Evolutionary conservation across 1,284 basidiomycete species (phyloP).

Genomic region (Ceratobasidium sp.): DNA sequence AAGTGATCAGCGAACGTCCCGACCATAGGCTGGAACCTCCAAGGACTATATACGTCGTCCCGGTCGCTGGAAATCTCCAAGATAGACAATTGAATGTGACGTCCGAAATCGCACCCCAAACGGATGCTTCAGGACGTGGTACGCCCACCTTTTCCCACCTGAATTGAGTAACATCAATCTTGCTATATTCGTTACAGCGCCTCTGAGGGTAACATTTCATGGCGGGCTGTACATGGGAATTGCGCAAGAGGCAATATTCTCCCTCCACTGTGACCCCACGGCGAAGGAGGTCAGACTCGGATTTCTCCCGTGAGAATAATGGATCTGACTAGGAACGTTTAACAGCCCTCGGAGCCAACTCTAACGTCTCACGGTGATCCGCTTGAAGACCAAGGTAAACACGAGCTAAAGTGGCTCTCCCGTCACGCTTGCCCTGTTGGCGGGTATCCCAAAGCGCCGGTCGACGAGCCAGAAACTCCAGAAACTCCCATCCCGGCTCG

Average conservation of each 20-base stretch:
- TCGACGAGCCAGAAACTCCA: not conserved
- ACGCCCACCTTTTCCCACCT: not conserved
- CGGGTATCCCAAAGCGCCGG: conserved; percentile 18
- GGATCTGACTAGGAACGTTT: not conserved
- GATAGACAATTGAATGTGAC: conserved; percentile 22
- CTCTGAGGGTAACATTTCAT: conserved; percentile 18
- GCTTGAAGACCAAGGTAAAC: conserved; percentile 41
- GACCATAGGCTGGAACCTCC: conserved; percentile 39
- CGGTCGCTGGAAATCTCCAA: conserved; percentile 31
- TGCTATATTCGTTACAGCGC: not conserved
- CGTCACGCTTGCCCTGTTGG: conserved; percentile 35
- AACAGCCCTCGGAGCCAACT: conserved; percentile 21
- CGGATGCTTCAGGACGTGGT: not conserved
- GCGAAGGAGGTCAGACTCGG: conserved; percentile 2
- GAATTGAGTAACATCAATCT: not conserved
- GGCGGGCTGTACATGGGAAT: conserved; percentile 39
- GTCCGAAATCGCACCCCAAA: conserved; percentile 5
- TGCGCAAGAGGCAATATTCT: conserved; percentile 27
- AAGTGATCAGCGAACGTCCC: conserved; percentile 38
- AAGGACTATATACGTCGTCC: conserved; percentile 35
- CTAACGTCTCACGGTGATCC: conserved; percentile 38
- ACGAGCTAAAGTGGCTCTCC: conserved; percentile 27
- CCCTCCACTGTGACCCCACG: conserved; percentile 29
- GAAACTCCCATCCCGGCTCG: not conserved
- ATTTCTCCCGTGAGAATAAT: not conserved